Percentiles rank a stretch among this genome's conserved stretches.
Conservation (phyloP, 805 yeast genomes). For the Komagataella ulmi region DNA sequence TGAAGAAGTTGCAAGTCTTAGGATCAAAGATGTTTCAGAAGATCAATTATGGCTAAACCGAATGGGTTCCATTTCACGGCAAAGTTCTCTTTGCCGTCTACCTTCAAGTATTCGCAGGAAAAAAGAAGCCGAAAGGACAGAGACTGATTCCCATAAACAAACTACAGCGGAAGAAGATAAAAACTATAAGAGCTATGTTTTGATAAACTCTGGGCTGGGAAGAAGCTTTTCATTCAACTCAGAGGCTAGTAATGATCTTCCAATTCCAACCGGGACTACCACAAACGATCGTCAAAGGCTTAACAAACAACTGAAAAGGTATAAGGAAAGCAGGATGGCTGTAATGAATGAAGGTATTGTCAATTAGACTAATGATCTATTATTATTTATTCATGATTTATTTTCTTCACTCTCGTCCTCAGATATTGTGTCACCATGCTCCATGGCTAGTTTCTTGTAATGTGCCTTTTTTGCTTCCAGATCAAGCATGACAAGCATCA, state of each 20-base stretch:
- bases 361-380: not conserved
- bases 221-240: not conserved
- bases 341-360: not conserved
- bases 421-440: constrained; percentile 46
- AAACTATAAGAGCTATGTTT: not conserved
- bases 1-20: not conserved
- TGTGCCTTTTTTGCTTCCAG: constrained; percentile 53
- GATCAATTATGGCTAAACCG: not conserved
- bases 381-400: constrained; percentile 23
- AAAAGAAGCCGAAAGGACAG: not conserved
- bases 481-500: constrained; percentile 65
- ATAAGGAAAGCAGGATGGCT: not conserved
- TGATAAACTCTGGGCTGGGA: not conserved
- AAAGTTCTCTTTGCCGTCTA: not conserved
- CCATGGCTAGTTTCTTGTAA: constrained; percentile 38
- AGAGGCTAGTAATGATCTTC: not conserved
- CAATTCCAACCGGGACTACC: not conserved
- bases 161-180: not conserved
- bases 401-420: constrained; percentile 59
- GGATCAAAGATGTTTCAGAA: not conserved
- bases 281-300: not conserved
- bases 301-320: not conserved
- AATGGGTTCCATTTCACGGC: not conserved
- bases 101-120: not conserved
- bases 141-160: not conserved